A percentile compares a stretch with the other conserved stretches of the same genome.
Evolutionary conservation across 305 asterid species (phyloP).

Genomic region (Fraxinus angustifolia): DNA sequence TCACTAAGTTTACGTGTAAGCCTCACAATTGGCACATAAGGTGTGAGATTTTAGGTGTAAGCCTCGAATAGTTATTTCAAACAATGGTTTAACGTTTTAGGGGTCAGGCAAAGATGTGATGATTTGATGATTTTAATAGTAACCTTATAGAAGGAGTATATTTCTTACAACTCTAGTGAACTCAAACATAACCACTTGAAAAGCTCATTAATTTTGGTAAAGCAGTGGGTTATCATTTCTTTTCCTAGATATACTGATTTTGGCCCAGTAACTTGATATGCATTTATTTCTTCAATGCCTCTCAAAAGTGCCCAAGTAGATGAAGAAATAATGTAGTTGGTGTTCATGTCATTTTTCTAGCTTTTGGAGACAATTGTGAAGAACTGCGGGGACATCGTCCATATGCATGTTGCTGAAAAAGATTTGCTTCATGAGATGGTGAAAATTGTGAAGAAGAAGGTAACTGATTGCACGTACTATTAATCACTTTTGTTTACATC

Average conservation of each 20-base stretch:
- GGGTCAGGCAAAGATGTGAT: background rate
- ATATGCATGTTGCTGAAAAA: slow-evolving; percentile 97
- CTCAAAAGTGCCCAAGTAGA: background rate
- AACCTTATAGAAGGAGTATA: background rate
- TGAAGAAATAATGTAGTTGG: background rate
- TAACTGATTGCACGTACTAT: slow-evolving; percentile 28
- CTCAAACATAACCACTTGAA: background rate
- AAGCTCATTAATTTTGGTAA: background rate
- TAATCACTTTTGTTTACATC: slow-evolving; percentile 11
- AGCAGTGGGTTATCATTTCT: background rate
- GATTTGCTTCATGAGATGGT: slow-evolving; percentile 96
- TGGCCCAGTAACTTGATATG: background rate
- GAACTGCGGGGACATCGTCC: slow-evolving; percentile 96
- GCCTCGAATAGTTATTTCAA: background rate
- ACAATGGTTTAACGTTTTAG: background rate
- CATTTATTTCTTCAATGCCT: background rate
- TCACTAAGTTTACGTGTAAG: background rate
- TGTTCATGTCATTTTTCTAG: slow-evolving; percentile 45
- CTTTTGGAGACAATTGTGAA: slow-evolving; percentile 91
- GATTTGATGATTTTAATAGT: background rate
- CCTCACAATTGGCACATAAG: background rate
- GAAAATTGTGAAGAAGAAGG: slow-evolving; percentile 85
- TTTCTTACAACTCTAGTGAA: background rate
- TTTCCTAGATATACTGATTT: background rate
- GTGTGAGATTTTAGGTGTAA: background rate